Evolutionary conservation across 1,284 basidiomycete species (phyloP), one percentile per base, ranked within the genome.

Genomic region (Melanopsichium pennsylvanicum): DNA sequence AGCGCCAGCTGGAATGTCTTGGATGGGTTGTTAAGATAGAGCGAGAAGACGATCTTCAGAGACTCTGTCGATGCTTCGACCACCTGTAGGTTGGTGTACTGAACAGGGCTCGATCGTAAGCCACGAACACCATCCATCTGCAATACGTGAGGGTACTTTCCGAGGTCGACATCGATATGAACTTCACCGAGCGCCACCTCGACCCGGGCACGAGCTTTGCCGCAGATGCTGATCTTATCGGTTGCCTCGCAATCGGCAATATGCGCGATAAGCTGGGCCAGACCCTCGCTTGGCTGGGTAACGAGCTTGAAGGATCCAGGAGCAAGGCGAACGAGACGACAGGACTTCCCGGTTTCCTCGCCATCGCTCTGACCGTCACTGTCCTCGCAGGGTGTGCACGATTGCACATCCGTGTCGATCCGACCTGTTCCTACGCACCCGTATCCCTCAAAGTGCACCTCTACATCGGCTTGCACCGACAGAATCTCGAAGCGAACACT

Each of bases 11-110:
- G 43, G 34, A 75, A 42, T 5, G 54, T 46, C 44, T 58, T 58
- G 39, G 58, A 60, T 11, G 73, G 73, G 36, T 75, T 75, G 55
- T 75, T 73, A 43, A 73, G 59, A 38, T 62, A 73, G 21, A 75
- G 62, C 32, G 61, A 57, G 25, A 75, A 62, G 31, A 52, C 37
- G 23, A 72, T 63, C 39, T 68, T 64, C 29, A 75, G 57, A n/a
- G 35, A 66, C 16, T 69, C 66, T 22, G 37, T 38, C 23, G 57
- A 64, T 0, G 68, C 70, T 18, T 66, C 68, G 2, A 68, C 64
- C 19, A 75, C 57, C 39, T 71, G 62, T 23, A 75, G 39, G 29
- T 60, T 59, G 12, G 63, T 72, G 38, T 73, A 73, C 39, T 75
- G 72, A 6, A 74, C 56, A 4, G 73, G 73, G 12, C 60, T 66